phyloP scores from a whole-genome alignment of 139 green algal species.

The Chlamydomonas sp. region DNA sequence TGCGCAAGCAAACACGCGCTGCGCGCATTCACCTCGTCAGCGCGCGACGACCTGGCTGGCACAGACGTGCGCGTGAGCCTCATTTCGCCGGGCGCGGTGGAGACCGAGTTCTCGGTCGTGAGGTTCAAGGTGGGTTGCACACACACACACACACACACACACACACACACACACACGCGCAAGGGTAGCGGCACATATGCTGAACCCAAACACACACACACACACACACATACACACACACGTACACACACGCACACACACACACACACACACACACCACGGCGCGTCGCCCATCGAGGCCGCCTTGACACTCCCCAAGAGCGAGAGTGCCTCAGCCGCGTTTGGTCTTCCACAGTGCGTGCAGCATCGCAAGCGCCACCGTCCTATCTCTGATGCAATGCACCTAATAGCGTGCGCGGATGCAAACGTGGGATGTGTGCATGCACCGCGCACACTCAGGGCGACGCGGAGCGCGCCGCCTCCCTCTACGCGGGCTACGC shows the following conservation, averaged over 20 bases:
- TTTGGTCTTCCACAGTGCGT: background rate
- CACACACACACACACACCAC: too few species aligned
- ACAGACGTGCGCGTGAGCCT: constrained; percentile 63
- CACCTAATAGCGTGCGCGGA: background rate
- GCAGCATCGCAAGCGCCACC: background rate
- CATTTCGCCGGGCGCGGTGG: constrained; percentile 64
- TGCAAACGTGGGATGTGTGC: background rate
- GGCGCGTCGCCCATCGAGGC: too few species aligned
- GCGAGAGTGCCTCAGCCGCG: background rate
- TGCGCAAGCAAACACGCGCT: constrained; percentile 71
- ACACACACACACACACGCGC: background rate
- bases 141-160: background rate
- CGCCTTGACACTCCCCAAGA: too few species aligned
- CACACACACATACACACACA: too few species aligned
- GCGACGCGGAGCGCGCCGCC: constrained; percentile 47
- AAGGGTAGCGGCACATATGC: too few species aligned
- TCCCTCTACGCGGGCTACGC: constrained; percentile 67
- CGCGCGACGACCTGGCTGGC: constrained; percentile 69
- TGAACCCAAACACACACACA: too few species aligned
- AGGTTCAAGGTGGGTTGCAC: constrained; percentile 34
- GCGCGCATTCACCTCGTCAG: constrained; percentile 52
- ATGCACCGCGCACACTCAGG: background rate
- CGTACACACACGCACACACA: too few species aligned
- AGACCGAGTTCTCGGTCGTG: constrained; percentile 77
- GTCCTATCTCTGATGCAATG: background rate